Evolutionary conservation across 2,329 filamentous ascomycete genomes (phyloP), one percentile per base, ranked within the genome.

Genomic region (Ramichloridium luteum): DNA sequence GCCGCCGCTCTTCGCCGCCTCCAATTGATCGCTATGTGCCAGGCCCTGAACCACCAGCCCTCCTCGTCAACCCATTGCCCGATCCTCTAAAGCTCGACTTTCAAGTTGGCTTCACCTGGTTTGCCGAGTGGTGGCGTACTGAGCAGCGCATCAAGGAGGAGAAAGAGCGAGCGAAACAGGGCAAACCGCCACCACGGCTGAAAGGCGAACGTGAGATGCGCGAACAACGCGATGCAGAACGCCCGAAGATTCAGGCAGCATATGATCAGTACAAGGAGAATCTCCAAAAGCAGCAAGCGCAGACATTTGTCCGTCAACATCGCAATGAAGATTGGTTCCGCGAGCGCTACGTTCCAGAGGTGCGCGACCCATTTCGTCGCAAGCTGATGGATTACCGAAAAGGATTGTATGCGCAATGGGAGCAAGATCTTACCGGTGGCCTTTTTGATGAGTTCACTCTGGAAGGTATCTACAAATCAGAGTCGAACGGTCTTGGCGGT

Each of bases 281-380:
- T 37, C 59, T 77, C 8, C 73, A 77, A 44, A 61, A 74, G 20
- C 28, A 39, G 17, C 51, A 54, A 35, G 86, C 90, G 1, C 77
- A 85, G 43, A 67, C 72, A 1, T 98, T 98, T 54, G 90, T 98
- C 25, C 74, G 79, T 30, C 80, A 85, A 47, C 90, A 98, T 59
- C 93, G 93, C 55, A 76, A 77, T 26, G 90, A 98, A 56, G 88
- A 98, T 54, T 98, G 90, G 90, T 98, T 98, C 62, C 83, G 79
- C 47, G 90, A 98, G 59, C 77, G 84, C 53, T 98, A 98, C 48
- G 77, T 92, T 16, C 73, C 83, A 1, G 83, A 90, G 45, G 74
- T 88, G 33, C 70, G 82, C 31, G 77, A 86, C 43, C 68, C 71
- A 2, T 74, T 94, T 49, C 77, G 80, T 34, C 64, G 66, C 37